Base-by-base conservation (phyloP, 768 basidiomycete species). In the Mycena latifolia region DNA sequence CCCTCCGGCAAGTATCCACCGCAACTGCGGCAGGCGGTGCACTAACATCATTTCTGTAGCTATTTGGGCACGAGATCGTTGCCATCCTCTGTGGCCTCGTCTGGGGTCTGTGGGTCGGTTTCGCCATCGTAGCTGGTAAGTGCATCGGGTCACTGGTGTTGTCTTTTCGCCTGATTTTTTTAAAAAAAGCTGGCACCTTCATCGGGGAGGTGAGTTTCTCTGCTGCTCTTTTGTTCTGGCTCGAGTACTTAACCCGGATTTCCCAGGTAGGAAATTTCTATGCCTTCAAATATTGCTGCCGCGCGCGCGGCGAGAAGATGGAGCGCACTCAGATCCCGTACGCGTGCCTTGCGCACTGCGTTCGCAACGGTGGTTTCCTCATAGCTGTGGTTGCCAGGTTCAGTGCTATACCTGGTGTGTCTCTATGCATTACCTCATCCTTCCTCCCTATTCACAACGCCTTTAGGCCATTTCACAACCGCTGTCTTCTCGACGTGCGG, bases 31-130 rank as follows among this genome's bases (percentile, higher is more conserved):
- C 45, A 29, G 25, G 54, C 45, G 25, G 47, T 61, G 47, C 65
- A 29, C 8, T 47, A 25, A 9, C 50, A 17, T 18, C 48, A 17
- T 20, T 39, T 53, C 12, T 61, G 5, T 67, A 93, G 86, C 86
- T 97, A 20, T 96, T 96, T 72, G 96, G 96, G 7, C 95, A 97
- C 67, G 96, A 97, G 83, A 92, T 97, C 61, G 83, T 97, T 43
- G 93, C 93, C 25, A 86, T 96, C 37, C 82, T 97, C 9, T 95
- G 94, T 71, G 96, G 96, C 20, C 77, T 97, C 35, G 93, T 97
- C 3, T 98, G 94, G 94, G 95, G 94, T 3, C 80, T 96, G 2
- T 91, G 96, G 85, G 73, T 85, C 25, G 96, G 95, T 3, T 97
- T 97, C 71, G 96, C 79, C 0, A 96, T 98, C 72, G 93, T 94